Percentiles rank a stretch among this genome's conserved stretches.
phyloP scores from a whole-genome alignment of 2,329 filamentous ascomycete genomes.

The Aspergillus sp. region DNA sequence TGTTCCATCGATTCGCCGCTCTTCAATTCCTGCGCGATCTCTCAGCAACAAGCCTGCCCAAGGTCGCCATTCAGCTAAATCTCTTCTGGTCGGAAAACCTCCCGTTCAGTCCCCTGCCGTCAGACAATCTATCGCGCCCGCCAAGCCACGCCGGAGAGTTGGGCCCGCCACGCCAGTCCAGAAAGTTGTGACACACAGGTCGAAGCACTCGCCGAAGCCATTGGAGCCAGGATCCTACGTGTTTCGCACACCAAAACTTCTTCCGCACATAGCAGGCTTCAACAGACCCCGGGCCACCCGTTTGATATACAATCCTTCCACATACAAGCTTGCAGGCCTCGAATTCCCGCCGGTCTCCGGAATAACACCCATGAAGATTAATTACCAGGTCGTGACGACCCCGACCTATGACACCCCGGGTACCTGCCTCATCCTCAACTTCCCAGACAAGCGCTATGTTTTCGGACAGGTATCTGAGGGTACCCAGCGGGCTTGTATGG shows the following conservation, averaged over 20 bases:
- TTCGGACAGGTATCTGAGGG: slow-evolving; percentile 84
- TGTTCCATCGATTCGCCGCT: slow-evolving; percentile 5
- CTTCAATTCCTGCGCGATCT: slow-evolving; percentile 8
- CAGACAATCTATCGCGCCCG: neutral
- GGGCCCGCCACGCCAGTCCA: neutral
- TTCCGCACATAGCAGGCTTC: too few relatives aligned
- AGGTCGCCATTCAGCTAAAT: neutral
- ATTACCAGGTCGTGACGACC: slow-evolving; percentile 72
- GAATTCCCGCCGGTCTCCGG: slow-evolving; percentile 5
- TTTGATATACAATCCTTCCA: slow-evolving; percentile 23
- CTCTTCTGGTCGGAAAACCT: neutral
- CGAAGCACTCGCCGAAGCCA: neutral
- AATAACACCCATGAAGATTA: slow-evolving; percentile 63
- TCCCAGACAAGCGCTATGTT: slow-evolving; percentile 78
- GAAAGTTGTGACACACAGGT: neutral
- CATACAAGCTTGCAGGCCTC: slow-evolving; percentile 14
- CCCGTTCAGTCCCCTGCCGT: neutral
- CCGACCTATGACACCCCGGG: slow-evolving; percentile 88
- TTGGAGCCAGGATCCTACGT: slow-evolving; percentile 11
- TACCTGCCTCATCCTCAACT: slow-evolving; percentile 73
- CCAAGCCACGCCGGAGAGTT: neutral
- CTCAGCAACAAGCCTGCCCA: neutral
- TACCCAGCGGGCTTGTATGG: slow-evolving; percentile 72
- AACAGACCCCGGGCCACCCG: slow-evolving; percentile 13
- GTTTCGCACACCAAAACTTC: slow-evolving; percentile 14